Conservation (phyloP, 305 asterid species). For the Fraxinus platypoda region DNA sequence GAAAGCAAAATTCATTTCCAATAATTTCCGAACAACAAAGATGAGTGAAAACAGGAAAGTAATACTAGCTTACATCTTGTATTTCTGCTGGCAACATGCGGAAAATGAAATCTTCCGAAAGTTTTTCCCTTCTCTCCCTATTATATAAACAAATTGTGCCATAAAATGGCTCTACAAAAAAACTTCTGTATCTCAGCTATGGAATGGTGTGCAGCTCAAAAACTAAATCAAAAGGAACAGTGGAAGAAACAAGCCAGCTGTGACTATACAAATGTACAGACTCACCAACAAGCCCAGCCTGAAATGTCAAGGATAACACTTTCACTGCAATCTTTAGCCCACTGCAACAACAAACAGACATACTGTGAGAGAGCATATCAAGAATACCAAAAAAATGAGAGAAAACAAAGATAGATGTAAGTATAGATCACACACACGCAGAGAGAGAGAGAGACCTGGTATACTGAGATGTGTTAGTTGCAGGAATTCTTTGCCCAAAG, state of each 20-base stretch:
- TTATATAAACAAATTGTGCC: slow-evolving; percentile 97
- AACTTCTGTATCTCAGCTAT: slow-evolving; percentile 62
- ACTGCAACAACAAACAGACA: slow-evolving; percentile 50
- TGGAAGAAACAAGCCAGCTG: slow-evolving; percentile 16
- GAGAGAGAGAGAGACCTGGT: slow-evolving; percentile 56
- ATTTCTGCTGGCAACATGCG: slow-evolving; percentile 64
- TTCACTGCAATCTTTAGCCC: slow-evolving; percentile 96
- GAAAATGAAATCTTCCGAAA: slow-evolving; percentile 93
- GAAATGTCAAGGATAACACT: slow-evolving; percentile 90
- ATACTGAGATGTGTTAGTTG: slow-evolving; percentile 74
- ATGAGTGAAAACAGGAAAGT: slow-evolving; percentile 20
- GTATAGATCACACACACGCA: slow-evolving; percentile 13
- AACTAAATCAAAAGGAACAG: slow-evolving; percentile 18
- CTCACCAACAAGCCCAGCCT: slow-evolving; percentile 98
- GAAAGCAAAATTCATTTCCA: slow-evolving; percentile 5
- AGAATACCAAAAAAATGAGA: slow-evolving; percentile 12
- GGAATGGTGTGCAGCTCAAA: slow-evolving; percentile 22
- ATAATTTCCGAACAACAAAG: slow-evolving; percentile 9
- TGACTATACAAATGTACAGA: slow-evolving; percentile 29
- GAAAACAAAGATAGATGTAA: slow-evolving; percentile 8
- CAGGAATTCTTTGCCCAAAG: slow-evolving; percentile 93
- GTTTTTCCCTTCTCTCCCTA: slow-evolving; percentile 99
- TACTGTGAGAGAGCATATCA: slow-evolving; percentile 10
- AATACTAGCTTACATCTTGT: slow-evolving; percentile 68
- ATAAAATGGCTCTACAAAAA: slow-evolving; percentile 95